Percentiles rank a stretch among this genome's conserved stretches.
Conservation (phyloP, 2,329 filamentous ascomycete species). For the Microcera coccophila region DNA sequence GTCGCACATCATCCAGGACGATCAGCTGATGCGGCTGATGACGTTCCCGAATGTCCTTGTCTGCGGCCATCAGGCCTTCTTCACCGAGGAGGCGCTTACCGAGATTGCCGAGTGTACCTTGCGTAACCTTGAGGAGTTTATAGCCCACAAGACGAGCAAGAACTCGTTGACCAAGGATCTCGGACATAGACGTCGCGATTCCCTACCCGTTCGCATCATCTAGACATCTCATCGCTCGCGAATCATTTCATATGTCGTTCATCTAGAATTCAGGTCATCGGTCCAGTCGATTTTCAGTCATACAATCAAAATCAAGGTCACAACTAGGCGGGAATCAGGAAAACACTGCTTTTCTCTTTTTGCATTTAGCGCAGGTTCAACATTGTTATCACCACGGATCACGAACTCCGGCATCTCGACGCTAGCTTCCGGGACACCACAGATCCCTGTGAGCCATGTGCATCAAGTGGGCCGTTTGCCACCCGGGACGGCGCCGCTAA, state of each 20-base stretch:
- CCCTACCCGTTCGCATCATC: conserved; percentile 32
- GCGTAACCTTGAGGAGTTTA: conserved; percentile 50
- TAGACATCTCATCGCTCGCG: conserved; percentile 10
- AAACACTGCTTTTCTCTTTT: conserved; percentile 3
- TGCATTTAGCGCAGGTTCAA: not conserved
- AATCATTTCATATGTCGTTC: not conserved
- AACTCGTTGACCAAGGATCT: conserved; percentile 32
- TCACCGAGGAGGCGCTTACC: conserved; percentile 60
- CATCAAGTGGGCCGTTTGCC: conserved; percentile 18
- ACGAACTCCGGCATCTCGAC: conserved; percentile 1
- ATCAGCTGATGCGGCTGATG: conserved; percentile 61
- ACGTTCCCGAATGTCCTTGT: conserved; percentile 66
- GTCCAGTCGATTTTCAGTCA: not conserved
- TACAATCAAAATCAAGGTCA: not conserved
- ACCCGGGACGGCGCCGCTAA: not conserved
- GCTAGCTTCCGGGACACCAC: conserved; percentile 4
- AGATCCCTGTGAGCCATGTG: conserved; percentile 15
- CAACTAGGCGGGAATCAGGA: not conserved
- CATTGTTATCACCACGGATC: conserved; percentile 4
- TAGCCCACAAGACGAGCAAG: conserved; percentile 27
- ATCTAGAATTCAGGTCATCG: not conserved
- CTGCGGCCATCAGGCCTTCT: conserved; percentile 66
- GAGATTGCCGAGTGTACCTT: conserved; percentile 61
- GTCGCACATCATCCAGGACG: conserved; percentile 61
- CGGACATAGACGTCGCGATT: conserved; percentile 24